Evolutionary conservation across 106 monocot species (phyloP), one percentile per base, ranked within the genome.

Genomic region (Platanthera zijinensis): DNA sequence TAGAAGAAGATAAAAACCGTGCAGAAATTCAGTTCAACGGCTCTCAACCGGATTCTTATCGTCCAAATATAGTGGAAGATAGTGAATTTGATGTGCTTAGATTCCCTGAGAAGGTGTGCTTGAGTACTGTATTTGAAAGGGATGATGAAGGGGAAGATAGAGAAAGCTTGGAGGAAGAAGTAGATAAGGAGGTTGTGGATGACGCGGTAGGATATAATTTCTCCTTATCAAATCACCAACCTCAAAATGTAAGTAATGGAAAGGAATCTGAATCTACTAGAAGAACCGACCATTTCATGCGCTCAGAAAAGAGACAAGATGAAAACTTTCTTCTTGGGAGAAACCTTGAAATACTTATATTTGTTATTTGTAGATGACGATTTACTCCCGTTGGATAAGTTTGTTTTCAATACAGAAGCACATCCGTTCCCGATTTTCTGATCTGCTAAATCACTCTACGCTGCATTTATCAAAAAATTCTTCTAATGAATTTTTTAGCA

Each of bases 251-350:
- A 47, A 76, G 79, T 10, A 51, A 71, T 72, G 7, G 48, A 19
- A 86, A 75, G 61, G 89, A 89, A 52, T 4, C 77, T 15, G 47
- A 66, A 3, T 77, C 69, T 17, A 71, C 75, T n/a, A 92, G 97
- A 56, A 88, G 75, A 69, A 89, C 87, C 95, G 8, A 76, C 69
- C 3, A 7, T 90, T 53, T 92, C 92, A n/a, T n/a, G n/a, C 3
- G 85, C 95, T 75, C 88, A 28, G 12, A 88, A 77, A 79, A 92
- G 95, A 76, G 95, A 96, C 79, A 96, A 96, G 82, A 96, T 96
- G 96, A 93, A 96, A 80, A 96, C 96, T 71, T 96, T 96, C 80
- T 96, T 96, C 81, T 78, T 93, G 54, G 96, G 92, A 11, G 96
- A 96, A 77, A 96, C 93, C 50, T 75, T 96, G 53, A 96, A 96